Evolutionary conservation across 1,139 yeast species (phyloP).

Genomic region (Blastobotrys apis): DNA sequence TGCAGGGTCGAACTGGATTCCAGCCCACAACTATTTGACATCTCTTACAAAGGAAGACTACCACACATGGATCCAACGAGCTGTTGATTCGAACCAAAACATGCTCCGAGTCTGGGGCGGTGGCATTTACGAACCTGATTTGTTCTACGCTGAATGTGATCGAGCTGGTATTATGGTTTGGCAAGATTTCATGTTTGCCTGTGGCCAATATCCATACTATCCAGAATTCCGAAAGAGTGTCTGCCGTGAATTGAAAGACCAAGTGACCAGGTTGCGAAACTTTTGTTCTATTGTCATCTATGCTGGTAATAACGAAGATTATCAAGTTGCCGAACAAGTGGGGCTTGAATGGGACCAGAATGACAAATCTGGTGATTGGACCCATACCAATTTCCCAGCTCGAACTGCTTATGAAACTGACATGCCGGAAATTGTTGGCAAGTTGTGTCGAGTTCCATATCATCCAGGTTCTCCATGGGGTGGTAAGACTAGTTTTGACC

Average conservation of each 20-base stretch:
- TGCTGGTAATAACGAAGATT: constrained; percentile 25
- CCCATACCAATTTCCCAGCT: constrained; percentile 20
- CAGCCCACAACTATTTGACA: constrained; percentile 42
- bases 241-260: constrained; percentile 36
- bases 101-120: constrained; percentile 51
- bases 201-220: constrained; percentile 46
- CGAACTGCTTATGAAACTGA: constrained; percentile 36
- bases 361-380: constrained; percentile 17
- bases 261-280: constrained; percentile 40
- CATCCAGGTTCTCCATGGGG: constrained; percentile 45
- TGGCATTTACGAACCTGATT: constrained; percentile 43
- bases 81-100: constrained; percentile 41
- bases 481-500: constrained; percentile 35
- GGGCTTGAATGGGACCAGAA: constrained; percentile 15
- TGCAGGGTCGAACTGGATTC: constrained; percentile 49
- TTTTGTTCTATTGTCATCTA: constrained; percentile 23
- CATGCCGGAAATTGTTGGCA: constrained; percentile 34
- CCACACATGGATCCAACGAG: constrained; percentile 36
- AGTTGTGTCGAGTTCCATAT: constrained; percentile 33
- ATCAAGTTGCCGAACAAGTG: constrained; percentile 19
- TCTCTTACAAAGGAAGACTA: constrained; percentile 36
- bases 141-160: constrained; percentile 45
- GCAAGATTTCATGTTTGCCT: constrained; percentile 54
- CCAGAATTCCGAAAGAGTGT: constrained; percentile 35
- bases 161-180: constrained; percentile 43